Evolutionary conservation across 1,284 basidiomycete genomes (phyloP).

Genomic region (Cutaneotrichosporon mucoides): DNA sequence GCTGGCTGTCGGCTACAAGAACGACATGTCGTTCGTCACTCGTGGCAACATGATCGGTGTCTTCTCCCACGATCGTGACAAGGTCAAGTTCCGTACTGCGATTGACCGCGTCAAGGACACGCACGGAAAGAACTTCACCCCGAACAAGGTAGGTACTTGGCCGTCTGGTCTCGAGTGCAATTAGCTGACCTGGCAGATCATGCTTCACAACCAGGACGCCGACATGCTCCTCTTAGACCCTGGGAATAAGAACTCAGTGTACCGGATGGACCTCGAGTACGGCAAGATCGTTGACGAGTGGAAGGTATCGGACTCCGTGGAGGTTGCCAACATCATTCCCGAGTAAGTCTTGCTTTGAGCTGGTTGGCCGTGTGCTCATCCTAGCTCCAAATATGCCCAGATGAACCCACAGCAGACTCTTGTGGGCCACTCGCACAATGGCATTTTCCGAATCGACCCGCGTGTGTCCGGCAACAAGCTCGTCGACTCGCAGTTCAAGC

Average conservation of each 20-base stretch:
- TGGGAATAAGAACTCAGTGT: slow-evolving; percentile 75
- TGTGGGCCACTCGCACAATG: slow-evolving; percentile 81
- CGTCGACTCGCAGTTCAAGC: slow-evolving; percentile 93
- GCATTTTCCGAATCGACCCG: slow-evolving; percentile 96
- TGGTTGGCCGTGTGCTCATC: neutral
- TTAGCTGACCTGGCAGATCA: slow-evolving; percentile 56
- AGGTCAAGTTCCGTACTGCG: slow-evolving; percentile 81
- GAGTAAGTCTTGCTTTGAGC: slow-evolving; percentile 50
- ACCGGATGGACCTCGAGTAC: slow-evolving; percentile 87
- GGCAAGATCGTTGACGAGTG: slow-evolving; percentile 98
- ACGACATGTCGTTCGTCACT: slow-evolving; percentile 91
- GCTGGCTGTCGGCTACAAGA: slow-evolving; percentile 92
- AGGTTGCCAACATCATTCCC: slow-evolving; percentile 84
- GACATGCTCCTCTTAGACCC: slow-evolving; percentile 95
- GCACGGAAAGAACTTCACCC: slow-evolving; percentile 79
- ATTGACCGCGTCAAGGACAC: slow-evolving; percentile 79
- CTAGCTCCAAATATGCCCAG: slow-evolving; percentile 83
- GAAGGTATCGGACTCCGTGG: slow-evolving; percentile 87
- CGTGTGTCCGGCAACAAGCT: slow-evolving; percentile 84
- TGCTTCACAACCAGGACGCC: slow-evolving; percentile 95
- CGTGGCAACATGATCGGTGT: slow-evolving; percentile 95
- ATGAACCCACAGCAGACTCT: slow-evolving; percentile 90
- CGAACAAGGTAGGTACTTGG: slow-evolving; percentile 63
- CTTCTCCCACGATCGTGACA: slow-evolving; percentile 79
- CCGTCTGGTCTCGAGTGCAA: neutral